Evolutionary conservation across 768 basidiomycete species (phyloP).

Genomic region (Rhodotorula kratochvilovae): DNA sequence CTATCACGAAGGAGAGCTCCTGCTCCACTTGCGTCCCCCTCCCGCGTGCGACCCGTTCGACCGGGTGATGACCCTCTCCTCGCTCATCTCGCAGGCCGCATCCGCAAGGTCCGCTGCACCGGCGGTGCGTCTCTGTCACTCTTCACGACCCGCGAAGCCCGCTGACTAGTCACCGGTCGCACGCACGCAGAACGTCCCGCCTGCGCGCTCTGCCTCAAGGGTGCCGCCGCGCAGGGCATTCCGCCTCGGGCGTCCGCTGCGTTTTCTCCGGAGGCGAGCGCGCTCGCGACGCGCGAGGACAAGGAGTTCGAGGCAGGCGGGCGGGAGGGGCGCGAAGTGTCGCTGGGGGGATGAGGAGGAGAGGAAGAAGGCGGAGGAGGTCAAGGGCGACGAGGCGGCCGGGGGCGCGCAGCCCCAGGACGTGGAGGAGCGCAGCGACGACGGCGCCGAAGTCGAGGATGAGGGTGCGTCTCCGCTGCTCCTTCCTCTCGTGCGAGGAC

Average conservation of each 20-base stretch:
- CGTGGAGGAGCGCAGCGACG: no score
- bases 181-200: conserved; percentile 6
- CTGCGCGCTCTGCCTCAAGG: neutral
- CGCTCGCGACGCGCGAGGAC: neutral
- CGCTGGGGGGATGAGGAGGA: neutral
- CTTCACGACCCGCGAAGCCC: neutral
- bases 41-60: neutral
- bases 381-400: neutral
- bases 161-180: neutral
- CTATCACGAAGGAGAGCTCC: neutral
- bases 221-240: neutral
- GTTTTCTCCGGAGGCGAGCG: neutral
- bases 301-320: neutral
- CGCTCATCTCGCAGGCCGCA: neutral
- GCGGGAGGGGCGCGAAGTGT: conserved; percentile 4
- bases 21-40: neutral
- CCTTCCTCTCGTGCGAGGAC: no score
- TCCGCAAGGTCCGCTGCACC: conserved; percentile 5
- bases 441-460: no score
- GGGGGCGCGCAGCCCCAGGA: neutral
- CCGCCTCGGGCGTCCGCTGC: conserved; percentile 1
- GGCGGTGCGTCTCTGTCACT: neutral
- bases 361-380: neutral
- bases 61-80: neutral
- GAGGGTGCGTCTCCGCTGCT: neutral